Evolutionary conservation across 352 stramenopile genomes (phyloP), one percentile per base, ranked within the genome.

Genomic region (Globisporangium solare): DNA sequence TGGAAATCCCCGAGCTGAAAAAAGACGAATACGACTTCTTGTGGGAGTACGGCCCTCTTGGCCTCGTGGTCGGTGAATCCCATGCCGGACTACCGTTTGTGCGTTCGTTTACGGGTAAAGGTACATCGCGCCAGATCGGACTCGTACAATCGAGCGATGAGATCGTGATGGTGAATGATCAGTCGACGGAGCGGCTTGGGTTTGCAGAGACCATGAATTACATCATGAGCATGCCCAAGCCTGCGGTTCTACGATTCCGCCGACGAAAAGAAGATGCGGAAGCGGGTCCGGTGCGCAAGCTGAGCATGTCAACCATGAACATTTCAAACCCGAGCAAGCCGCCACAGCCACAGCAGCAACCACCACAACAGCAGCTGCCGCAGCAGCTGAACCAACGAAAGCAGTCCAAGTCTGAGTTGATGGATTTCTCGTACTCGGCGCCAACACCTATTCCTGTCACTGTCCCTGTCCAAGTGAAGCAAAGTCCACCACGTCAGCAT

Each of bases 221-320:
- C 64, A 81, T 94, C 66, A 90, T 89, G 79, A 84, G 88, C 62
- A 79, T 91, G 43, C 78, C 81, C 52, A 92, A 92, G 70, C 83
- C 83, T 6, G 79, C 81, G 0, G 74, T 91, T 1, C 73, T 94
- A 20, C 79, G 83, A 6, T 94, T 94, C 58, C 78, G 79, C 52
- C 71, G 76, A 22, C 58, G 31, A 15, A 31, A 54, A 8, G 6
- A 54, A 3, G 32, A 50, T 21, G 20, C 11, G 22, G 37, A 56
- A 15, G 17, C 10, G 1, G 51, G 48, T 17, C 37, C 39, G 11
- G 51, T 56, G 20, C 31, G 45, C 48, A 45, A 60, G 31, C 24
- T 51, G 12, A 47, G 47, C 2, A 50, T 60, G 45, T 39, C 54
- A 15, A 22, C 22, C 4, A 31, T 61, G n/a, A 47, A 35, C 39